Conservation (phyloP, 2,329 filamentous ascomycete species). For the Mycosphaerella sp. region DNA sequence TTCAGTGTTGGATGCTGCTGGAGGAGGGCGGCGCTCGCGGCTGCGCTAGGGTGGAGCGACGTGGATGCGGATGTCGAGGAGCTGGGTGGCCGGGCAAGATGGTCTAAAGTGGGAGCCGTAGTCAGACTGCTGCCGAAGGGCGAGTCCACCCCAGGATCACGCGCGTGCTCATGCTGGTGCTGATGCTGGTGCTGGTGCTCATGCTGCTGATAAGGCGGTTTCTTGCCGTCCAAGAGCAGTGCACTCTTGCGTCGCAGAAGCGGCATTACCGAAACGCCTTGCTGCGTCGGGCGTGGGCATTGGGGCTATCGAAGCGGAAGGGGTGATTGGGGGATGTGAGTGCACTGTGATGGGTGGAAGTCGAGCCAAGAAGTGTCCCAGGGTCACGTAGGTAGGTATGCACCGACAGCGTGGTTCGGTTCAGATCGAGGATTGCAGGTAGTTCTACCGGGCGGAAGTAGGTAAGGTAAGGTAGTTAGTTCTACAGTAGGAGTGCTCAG, state of each 20-base stretch:
- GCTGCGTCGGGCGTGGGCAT: conserved; percentile 14
- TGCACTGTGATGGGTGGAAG: no score
- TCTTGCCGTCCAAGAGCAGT: conserved; percentile 32
- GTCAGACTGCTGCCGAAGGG: neutral
- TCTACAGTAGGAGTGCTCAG: no score
- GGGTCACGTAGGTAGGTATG: neutral
- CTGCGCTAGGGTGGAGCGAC: conserved; percentile 14
- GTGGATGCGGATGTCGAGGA: conserved; percentile 11
- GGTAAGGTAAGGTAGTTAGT: no score
- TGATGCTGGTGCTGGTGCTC: neutral
- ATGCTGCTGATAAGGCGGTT: conserved; percentile 3
- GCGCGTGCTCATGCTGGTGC: neutral
- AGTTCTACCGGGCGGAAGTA: neutral
- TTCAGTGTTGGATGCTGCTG: neutral
- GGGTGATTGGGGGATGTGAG: neutral
- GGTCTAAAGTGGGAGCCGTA: neutral
- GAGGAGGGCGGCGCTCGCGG: conserved; percentile 12
- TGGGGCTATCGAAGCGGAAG: conserved; percentile 8
- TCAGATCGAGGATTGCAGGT: neutral
- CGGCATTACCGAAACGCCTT: conserved; percentile 31
- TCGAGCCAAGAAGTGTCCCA: neutral
- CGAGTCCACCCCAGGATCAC: neutral
- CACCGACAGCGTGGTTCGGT: neutral
- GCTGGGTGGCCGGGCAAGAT: neutral
- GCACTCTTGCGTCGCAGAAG: conserved; percentile 40